Percentiles rank a stretch among this genome's conserved stretches.
These are phyloP conservation scores for Cryomyces minteri DNA, from an alignment of 495 filamentous ascomycete genomes.

Conservation along the genomic window DNA sequence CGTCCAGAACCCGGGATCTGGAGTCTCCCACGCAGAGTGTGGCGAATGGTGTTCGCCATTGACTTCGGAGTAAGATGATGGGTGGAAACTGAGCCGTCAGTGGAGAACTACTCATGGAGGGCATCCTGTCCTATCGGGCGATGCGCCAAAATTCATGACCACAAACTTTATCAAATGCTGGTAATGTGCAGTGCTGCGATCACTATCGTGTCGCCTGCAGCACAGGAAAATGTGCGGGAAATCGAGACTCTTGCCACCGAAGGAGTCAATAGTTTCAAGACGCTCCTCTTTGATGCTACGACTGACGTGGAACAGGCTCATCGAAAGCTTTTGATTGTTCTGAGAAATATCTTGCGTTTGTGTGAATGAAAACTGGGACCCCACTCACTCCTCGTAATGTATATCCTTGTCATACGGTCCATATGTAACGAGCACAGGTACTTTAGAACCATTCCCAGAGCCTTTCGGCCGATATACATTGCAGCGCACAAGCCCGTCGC, in stretches of 20 bases:
- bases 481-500: constrained; percentile 8
- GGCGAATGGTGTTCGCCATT: constrained; percentile 24
- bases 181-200: no score
- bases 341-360: no score
- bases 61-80: constrained; percentile 28
- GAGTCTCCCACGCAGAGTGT: constrained; percentile 44
- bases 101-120: constrained; percentile 1
- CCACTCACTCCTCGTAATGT: constrained; percentile 23
- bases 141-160: no score
- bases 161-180: no score
- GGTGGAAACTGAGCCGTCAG: constrained; percentile 19
- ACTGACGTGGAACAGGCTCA: background rate
- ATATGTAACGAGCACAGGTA: constrained; percentile 35
- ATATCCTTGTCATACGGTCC: constrained; percentile 52
- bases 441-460: constrained; percentile 7
- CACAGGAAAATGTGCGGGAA: background rate
- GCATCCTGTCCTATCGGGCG: no score
- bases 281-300: no score
- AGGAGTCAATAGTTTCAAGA: no score
- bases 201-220: no score
- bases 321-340: background rate
- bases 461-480: constrained; percentile 18
- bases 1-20: constrained; percentile 44
- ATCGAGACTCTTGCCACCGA: no score
- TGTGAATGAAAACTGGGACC: background rate